A percentile compares a stretch with the other conserved stretches of the same genome.
These are phyloP conservation scores for Emericellopsis terricola DNA, from an alignment of 495 filamentous ascomycete species.

Conservation along the genomic window DNA sequence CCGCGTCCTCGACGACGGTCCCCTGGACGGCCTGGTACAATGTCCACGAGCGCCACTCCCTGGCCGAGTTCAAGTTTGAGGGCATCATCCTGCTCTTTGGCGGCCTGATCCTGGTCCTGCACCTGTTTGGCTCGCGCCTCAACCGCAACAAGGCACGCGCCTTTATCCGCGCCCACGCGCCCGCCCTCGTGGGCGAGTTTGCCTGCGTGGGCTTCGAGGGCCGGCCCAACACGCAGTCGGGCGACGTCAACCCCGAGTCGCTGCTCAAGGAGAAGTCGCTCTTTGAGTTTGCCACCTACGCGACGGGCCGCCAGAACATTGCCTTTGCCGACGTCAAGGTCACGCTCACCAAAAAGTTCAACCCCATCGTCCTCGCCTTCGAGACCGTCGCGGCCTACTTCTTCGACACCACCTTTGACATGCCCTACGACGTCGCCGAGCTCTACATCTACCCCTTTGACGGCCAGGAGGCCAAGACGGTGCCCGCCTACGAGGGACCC, in stretches of 20 bases:
- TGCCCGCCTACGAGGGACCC: conserved; percentile 39
- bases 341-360: conserved; percentile 73
- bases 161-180: conserved; percentile 62
- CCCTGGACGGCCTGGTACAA: conserved; percentile 94
- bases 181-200: conserved; percentile 62
- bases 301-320: conserved; percentile 84
- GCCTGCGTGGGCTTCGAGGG: conserved; percentile 67
- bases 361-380: conserved; percentile 53
- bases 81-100: conserved; percentile 63
- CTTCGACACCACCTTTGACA: conserved; percentile 48
- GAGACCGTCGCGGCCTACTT: conserved; percentile 58
- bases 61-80: conserved; percentile 74
- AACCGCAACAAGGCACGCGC: conserved; percentile 65
- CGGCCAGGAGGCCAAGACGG: conserved; percentile 60
- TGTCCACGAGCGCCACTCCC: conserved; percentile 71
- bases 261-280: conserved; percentile 67
- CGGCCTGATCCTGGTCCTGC: conserved; percentile 51
- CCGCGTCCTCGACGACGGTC: conserved; percentile 26
- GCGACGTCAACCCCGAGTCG: conserved; percentile 29
- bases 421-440: conserved; percentile 52
- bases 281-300: conserved; percentile 73
- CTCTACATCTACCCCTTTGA: conserved; percentile 75
- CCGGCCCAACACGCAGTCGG: conserved; percentile 17
- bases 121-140: conserved; percentile 63
- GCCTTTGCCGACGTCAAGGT: conserved; percentile 78